Conservation (phyloP, 192 early-diverging fungal species). For the Coemansia sp. region DNA sequence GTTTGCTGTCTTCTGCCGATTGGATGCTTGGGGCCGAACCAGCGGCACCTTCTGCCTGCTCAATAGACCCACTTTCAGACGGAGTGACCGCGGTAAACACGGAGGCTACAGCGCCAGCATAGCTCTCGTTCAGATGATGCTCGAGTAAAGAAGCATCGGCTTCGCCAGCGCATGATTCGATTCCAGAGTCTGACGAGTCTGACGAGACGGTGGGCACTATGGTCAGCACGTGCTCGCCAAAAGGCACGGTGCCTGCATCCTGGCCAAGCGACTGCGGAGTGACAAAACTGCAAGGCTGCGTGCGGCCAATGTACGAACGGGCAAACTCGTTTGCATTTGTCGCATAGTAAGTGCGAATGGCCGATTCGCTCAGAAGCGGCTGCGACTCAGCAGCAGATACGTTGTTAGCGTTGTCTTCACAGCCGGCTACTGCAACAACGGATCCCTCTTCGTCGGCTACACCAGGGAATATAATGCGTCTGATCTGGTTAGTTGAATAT, state of each 20-base stretch:
- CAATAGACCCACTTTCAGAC: neutral
- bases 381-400: slow-evolving; percentile 24
- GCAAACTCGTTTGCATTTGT: slow-evolving; percentile 46
- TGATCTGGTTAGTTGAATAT: neutral
- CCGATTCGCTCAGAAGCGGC: slow-evolving; percentile 46
- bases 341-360: slow-evolving; percentile 44
- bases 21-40: neutral
- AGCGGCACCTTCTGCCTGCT: neutral
- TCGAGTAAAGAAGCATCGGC: neutral
- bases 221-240: slow-evolving; percentile 25
- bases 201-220: slow-evolving; percentile 25
- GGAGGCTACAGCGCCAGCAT: neutral
- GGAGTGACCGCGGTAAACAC: neutral
- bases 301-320: slow-evolving; percentile 36
- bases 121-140: slow-evolving; percentile 4
- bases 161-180: slow-evolving; percentile 24
- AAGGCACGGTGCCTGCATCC: slow-evolving; percentile 6
- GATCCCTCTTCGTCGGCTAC: neutral
- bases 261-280: slow-evolving; percentile 12
- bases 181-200: slow-evolving; percentile 41
- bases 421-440: neutral
- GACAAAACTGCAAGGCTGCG: slow-evolving; percentile 10
- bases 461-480: neutral
- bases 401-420: neutral
- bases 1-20: neutral